Evolutionary conservation across 2,329 filamentous ascomycete species (phyloP).

Genomic region (Elsinoe fawcettii): DNA sequence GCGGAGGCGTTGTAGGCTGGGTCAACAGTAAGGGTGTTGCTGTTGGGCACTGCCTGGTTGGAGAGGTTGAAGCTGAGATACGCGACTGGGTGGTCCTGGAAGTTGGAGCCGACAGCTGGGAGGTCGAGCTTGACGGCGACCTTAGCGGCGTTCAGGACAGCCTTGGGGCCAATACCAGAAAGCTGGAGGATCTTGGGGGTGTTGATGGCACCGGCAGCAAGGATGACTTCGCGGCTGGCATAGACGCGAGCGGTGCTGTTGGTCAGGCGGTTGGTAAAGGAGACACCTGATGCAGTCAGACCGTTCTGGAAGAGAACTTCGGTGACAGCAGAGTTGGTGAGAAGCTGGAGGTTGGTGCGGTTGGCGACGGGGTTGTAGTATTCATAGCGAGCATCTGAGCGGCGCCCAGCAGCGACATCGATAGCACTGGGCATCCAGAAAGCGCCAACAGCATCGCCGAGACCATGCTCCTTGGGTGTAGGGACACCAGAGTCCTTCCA

Average conservation of each 20-base stretch:
- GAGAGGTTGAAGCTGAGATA: constrained; percentile 10
- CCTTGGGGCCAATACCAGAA: constrained; percentile 50
- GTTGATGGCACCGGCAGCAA: constrained; percentile 51
- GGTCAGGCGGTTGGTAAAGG: constrained; percentile 34
- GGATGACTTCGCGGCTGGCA: constrained; percentile 45
- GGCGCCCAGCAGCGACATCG: constrained; percentile 28
- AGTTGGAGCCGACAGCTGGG: constrained; percentile 42
- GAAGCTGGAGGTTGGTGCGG: constrained; percentile 28
- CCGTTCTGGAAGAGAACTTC: constrained; percentile 41
- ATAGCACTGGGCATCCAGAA: constrained; percentile 33
- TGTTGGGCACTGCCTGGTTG: constrained; percentile 13
- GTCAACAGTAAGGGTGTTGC: not conserved
- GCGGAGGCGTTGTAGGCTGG: constrained; percentile 13
- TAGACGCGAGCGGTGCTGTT: constrained; percentile 22
- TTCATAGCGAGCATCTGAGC: constrained; percentile 29
- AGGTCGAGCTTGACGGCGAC: constrained; percentile 40
- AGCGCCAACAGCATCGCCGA: constrained; percentile 27
- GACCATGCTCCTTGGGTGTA: constrained; percentile 19
- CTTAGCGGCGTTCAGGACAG: constrained; percentile 36
- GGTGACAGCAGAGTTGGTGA: constrained; percentile 17
- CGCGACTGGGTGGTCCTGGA: constrained; percentile 40
- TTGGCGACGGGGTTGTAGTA: constrained; percentile 28
- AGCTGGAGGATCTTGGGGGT: constrained; percentile 55
- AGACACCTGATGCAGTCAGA: constrained; percentile 34
- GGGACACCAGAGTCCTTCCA: constrained; percentile 20